Conservation (phyloP, 495 filamentous ascomycete species). For the Rostrohypoxylon terebratum region DNA sequence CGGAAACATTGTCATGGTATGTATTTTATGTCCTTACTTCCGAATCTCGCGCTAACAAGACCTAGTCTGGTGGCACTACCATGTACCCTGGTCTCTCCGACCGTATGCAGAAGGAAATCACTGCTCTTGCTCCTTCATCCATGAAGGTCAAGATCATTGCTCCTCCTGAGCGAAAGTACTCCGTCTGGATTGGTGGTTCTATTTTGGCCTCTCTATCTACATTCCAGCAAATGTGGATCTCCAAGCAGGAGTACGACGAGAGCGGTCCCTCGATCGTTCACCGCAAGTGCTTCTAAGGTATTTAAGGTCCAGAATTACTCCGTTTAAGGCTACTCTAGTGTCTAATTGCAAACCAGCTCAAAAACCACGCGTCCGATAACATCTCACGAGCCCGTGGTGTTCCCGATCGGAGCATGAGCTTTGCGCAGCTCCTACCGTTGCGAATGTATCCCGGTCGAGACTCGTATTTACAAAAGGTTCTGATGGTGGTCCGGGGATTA, state of each 20-base stretch:
- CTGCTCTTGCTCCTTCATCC: constrained; percentile 96
- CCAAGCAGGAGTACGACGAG: constrained; percentile 99
- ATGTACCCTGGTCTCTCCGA: constrained; percentile 99
- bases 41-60: constrained; percentile 41
- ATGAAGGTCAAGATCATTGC: constrained; percentile 99
- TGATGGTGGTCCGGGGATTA: constrained; percentile 59
- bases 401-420: constrained; percentile 50
- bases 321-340: neutral
- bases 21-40: constrained; percentile 47
- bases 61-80: constrained; percentile 94
- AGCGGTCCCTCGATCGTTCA: constrained; percentile 98
- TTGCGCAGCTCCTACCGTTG: constrained; percentile 54
- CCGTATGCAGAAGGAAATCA: constrained; percentile 99
- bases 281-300: constrained; percentile 99
- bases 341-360: constrained; percentile 18
- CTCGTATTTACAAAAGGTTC: constrained; percentile 64
- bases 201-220: constrained; percentile 98
- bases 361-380: constrained; percentile 34
- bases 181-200: constrained; percentile 99
- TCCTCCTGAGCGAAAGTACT: constrained; percentile 98
- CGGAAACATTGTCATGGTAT: constrained; percentile 99
- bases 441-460: constrained; percentile 60
- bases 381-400: constrained; percentile 52
- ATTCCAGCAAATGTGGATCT: constrained; percentile 99
- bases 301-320: constrained; percentile 5